Conservation (phyloP, 116 monocot genomes). For the Trichopus zeylanicus region DNA sequence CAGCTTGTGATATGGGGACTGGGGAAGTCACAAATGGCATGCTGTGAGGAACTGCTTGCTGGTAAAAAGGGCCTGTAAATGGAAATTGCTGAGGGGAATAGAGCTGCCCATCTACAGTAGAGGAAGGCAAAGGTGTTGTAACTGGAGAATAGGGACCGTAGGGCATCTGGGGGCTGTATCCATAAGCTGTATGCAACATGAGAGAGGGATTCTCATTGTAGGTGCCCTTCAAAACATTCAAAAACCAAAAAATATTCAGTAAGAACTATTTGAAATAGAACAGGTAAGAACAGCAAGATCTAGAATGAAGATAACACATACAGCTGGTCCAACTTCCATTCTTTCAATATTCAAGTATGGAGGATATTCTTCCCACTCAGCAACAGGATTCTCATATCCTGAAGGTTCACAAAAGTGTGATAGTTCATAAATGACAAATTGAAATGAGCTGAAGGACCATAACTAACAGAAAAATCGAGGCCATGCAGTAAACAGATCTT, state of each 20-base stretch:
- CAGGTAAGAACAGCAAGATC: background rate
- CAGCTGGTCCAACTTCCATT: slow-evolving; percentile 48
- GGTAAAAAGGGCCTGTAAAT: slow-evolving; percentile 63
- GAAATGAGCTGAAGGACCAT: too few relatives aligned
- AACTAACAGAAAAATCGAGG: too few relatives aligned
- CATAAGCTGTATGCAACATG: slow-evolving; percentile 72
- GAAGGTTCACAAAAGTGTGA: background rate
- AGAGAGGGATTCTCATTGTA: slow-evolving; percentile 66
- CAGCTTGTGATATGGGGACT: slow-evolving; percentile 46
- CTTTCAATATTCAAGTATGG: slow-evolving; percentile 47
- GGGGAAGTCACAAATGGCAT: slow-evolving; percentile 57
- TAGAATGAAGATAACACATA: slow-evolving; percentile 21
- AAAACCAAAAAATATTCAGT: slow-evolving; percentile 8
- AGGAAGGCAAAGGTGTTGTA: slow-evolving; percentile 60
- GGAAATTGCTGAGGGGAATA: slow-evolving; percentile 67
- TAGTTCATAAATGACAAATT: too few relatives aligned
- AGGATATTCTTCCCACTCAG: slow-evolving; percentile 66
- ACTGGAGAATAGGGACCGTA: slow-evolving; percentile 89
- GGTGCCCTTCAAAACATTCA: slow-evolving; percentile 45
- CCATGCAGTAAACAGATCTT: too few relatives aligned
- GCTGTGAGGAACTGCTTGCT: slow-evolving; percentile 49
- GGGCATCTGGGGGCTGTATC: slow-evolving; percentile 66
- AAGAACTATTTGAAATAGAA: slow-evolving; percentile 2
- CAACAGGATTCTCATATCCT: slow-evolving; percentile 66
- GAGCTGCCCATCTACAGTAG: slow-evolving; percentile 52